Evolutionary conservation across 2,329 filamentous ascomycete species (phyloP).

Genomic region (Penicillium janthinellum): DNA sequence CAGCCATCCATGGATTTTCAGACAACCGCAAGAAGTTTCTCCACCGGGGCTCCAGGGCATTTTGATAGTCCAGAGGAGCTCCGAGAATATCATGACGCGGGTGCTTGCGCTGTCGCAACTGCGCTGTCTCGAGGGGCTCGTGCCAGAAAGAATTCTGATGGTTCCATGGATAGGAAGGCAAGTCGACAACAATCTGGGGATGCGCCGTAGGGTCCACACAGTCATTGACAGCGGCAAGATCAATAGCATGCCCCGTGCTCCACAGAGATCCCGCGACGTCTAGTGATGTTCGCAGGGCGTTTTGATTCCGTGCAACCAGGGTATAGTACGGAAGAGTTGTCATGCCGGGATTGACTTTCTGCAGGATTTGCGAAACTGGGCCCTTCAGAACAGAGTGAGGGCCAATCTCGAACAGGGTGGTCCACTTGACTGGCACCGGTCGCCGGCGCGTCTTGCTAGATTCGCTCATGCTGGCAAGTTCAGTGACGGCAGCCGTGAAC

Average conservation of each 20-base stretch:
- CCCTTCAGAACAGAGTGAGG: slow-evolving; percentile 32
- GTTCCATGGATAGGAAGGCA: slow-evolving; percentile 48
- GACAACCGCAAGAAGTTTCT: slow-evolving; percentile 41
- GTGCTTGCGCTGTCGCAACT: slow-evolving; percentile 28
- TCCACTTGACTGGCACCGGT: slow-evolving; percentile 18
- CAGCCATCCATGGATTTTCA: slow-evolving; percentile 46
- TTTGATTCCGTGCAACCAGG: slow-evolving; percentile 13
- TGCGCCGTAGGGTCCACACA: slow-evolving; percentile 7
- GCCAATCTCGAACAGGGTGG: slow-evolving; percentile 30
- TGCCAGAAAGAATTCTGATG: slow-evolving; percentile 44
- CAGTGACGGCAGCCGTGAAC: slow-evolving; percentile 24
- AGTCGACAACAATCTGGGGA: slow-evolving; percentile 25
- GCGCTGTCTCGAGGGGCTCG: slow-evolving; percentile 30
- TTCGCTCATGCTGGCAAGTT: slow-evolving; percentile 16
- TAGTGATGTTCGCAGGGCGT: slow-evolving; percentile 13
- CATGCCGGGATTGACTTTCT: slow-evolving; percentile 11
- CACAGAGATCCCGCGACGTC: slow-evolving; percentile 19
- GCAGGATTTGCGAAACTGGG: slow-evolving; percentile 26
- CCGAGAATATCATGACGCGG: slow-evolving; percentile 31
- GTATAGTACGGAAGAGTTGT: slow-evolving; percentile 13
- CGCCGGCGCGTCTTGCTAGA: slow-evolving; percentile 18
- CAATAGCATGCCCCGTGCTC: slow-evolving; percentile 14
- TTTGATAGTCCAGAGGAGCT: slow-evolving; percentile 20
- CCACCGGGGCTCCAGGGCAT: slow-evolving; percentile 43
- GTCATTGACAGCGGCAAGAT: slow-evolving; percentile 14